Conservation (phyloP, 805 yeast genomes). For the Ogataea thermomethanolica region DNA sequence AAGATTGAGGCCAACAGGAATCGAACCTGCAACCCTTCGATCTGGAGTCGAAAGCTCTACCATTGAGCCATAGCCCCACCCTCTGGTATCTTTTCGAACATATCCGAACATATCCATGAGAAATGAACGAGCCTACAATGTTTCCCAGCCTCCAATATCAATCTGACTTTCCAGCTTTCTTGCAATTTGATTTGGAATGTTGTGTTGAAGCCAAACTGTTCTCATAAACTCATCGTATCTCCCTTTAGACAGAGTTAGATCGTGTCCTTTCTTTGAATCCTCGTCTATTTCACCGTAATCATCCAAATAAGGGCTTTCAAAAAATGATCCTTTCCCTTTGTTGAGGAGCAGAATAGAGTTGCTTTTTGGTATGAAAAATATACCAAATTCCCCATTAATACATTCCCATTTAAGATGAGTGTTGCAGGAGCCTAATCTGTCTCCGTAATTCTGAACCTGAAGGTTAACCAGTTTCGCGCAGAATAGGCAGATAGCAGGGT, state of each 20-base stretch:
- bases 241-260: slow-evolving; percentile 57
- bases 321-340: slow-evolving; percentile 78
- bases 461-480: slow-evolving; percentile 69
- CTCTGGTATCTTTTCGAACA: slow-evolving; percentile 2
- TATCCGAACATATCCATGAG: background rate
- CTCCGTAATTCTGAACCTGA: slow-evolving; percentile 59
- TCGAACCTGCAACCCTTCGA: slow-evolving; percentile 87
- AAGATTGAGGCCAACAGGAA: slow-evolving; percentile 75
- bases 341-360: slow-evolving; percentile 61
- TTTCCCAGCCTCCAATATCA: slow-evolving; percentile 97
- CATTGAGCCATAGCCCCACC: slow-evolving; percentile 73
- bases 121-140: slow-evolving; percentile 40
- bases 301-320: slow-evolving; percentile 80
- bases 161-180: slow-evolving; percentile 72
- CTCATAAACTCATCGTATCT: slow-evolving; percentile 66
- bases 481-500: slow-evolving; percentile 83
- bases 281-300: slow-evolving; percentile 82
- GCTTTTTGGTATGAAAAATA: slow-evolving; percentile 69
- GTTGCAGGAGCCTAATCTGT: slow-evolving; percentile 72
- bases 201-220: slow-evolving; percentile 74
- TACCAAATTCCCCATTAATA: slow-evolving; percentile 57
- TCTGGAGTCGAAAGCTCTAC: slow-evolving; percentile 80
- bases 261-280: slow-evolving; percentile 66
- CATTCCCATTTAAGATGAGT: slow-evolving; percentile 65
- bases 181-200: slow-evolving; percentile 71